These are phyloP conservation scores for Nemania sp. DNA, from an alignment of 2,329 filamentous ascomycete species.

Conservation along the genomic window DNA sequence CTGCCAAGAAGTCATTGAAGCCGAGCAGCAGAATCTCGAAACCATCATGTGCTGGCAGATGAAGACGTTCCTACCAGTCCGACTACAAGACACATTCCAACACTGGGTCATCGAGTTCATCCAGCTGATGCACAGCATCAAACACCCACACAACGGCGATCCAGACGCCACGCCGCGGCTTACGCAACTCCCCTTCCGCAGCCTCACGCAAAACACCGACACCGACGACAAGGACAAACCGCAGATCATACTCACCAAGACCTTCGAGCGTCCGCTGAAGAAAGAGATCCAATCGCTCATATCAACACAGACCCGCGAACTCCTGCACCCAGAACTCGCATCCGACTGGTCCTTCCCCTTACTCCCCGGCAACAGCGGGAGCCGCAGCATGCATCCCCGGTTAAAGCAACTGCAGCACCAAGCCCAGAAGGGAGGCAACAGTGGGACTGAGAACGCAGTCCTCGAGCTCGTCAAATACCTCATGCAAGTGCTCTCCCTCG, in stretches of 20 bases:
- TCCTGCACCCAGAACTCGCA: slow-evolving; percentile 85
- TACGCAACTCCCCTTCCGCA: slow-evolving; percentile 63
- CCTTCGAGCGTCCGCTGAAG: slow-evolving; percentile 86
- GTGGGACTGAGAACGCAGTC: slow-evolving; percentile 70
- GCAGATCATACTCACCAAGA: slow-evolving; percentile 72
- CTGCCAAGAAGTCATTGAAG: slow-evolving; percentile 77
- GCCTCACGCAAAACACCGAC: slow-evolving; percentile 50
- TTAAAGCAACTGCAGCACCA: slow-evolving; percentile 20
- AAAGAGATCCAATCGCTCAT: slow-evolving; percentile 85
- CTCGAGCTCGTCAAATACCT: slow-evolving; percentile 90
- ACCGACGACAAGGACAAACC: slow-evolving; percentile 61
- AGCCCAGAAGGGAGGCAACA: slow-evolving; percentile 42
- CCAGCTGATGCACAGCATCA: slow-evolving; percentile 86
- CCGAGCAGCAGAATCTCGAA: slow-evolving; percentile 74
- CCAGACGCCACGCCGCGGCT: slow-evolving; percentile 56
- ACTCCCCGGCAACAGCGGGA: slow-evolving; percentile 65
- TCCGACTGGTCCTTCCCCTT: slow-evolving; percentile 84
- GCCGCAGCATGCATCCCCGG: slow-evolving; percentile 52
- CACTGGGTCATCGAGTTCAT: slow-evolving; percentile 96
- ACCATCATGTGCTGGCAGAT: slow-evolving; percentile 99
- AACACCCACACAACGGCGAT: slow-evolving; percentile 63
- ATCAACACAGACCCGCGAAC: slow-evolving; percentile 81
- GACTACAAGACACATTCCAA: slow-evolving; percentile 82
- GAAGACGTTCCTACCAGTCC: slow-evolving; percentile 79
- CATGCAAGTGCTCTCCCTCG: slow-evolving; percentile 88